These are phyloP conservation scores for Prunus kanzakura DNA, from an alignment of 306 rosid species.

Conservation along the genomic window DNA sequence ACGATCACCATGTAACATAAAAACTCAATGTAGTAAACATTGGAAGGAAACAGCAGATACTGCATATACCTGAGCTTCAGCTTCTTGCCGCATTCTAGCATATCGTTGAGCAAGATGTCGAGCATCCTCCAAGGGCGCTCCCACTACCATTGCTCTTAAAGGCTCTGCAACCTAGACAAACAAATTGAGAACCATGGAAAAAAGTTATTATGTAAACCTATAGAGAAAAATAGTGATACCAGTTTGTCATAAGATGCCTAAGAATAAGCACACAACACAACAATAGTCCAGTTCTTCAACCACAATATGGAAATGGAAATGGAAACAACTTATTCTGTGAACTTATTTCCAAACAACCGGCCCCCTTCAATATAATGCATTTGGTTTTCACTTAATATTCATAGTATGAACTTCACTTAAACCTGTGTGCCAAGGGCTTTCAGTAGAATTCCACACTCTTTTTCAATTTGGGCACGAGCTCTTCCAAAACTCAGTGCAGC, in stretches of 20 bases:
- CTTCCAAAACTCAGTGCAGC: constrained; percentile 65
- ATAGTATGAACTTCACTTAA: constrained; percentile 1
- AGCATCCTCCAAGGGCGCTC: constrained; percentile 98
- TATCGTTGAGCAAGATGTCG: constrained; percentile 97
- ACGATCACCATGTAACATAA: background rate
- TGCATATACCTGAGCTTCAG: constrained; percentile 82
- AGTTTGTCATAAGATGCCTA: background rate
- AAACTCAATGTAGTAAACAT: background rate
- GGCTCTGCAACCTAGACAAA: constrained; percentile 80
- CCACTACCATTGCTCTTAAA: constrained; percentile 92
- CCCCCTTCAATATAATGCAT: background rate
- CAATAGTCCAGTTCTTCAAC: background rate
- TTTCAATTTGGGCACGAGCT: constrained; percentile 88
- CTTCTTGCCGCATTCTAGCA: constrained; percentile 94
- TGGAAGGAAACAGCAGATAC: background rate
- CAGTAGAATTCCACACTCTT: constrained; percentile 68
- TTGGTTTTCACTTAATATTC: background rate
- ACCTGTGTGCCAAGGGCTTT: constrained; percentile 91
- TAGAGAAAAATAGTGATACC: background rate
- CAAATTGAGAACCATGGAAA: background rate
- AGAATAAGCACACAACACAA: background rate
- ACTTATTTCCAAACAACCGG: background rate
- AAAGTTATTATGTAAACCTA: background rate
- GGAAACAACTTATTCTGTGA: background rate
- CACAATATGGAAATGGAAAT: background rate